phyloP scores from a whole-genome alignment of 2,329 filamentous ascomycete species.

The Mollisia scopiformis region DNA sequence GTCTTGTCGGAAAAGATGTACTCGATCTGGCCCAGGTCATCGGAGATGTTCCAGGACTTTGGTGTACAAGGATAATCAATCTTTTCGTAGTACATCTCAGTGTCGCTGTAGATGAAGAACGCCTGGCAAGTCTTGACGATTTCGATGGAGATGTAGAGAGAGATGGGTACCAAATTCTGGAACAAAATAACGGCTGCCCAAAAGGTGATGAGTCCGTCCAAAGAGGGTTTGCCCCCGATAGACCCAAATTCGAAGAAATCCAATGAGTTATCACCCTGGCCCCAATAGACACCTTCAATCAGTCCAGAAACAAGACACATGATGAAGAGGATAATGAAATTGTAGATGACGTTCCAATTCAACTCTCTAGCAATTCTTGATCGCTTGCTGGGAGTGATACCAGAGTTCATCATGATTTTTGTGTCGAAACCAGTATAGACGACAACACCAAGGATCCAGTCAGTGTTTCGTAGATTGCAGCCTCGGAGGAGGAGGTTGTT shows the following conservation, averaged over 20 bases:
- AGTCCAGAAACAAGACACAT: conserved; percentile 90
- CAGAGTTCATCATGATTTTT: conserved; percentile 99
- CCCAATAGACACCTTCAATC: conserved; percentile 83
- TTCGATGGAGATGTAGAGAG: conserved; percentile 95
- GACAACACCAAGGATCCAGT: conserved; percentile 92
- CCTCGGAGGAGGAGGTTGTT: conserved; percentile 95
- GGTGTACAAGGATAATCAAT: conserved; percentile 95
- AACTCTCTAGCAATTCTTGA: conserved; percentile 88
- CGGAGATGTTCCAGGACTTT: conserved; percentile 98
- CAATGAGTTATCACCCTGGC: conserved; percentile 71
- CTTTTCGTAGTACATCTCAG: conserved; percentile 95
- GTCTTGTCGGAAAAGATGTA: conserved; percentile 99
- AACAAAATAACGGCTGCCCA: conserved; percentile 94
- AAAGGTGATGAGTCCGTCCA: conserved; percentile 95
- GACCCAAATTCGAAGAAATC: conserved; percentile 85
- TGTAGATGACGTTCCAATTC: conserved; percentile 97
- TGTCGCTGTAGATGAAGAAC: conserved; percentile 96
- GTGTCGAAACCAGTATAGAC: conserved; percentile 95
- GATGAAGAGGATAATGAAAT: conserved; percentile 84
- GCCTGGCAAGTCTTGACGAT: conserved; percentile 93
- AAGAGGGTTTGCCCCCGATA: conserved; percentile 71
- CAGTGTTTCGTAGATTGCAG: conserved; percentile 91
- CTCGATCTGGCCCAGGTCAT: conserved; percentile 96
- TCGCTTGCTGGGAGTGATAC: conserved; percentile 92
- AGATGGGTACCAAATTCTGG: conserved; percentile 98